Evolutionary conservation across 306 rosid species (phyloP).

Genomic region (Castanea sativa): DNA sequence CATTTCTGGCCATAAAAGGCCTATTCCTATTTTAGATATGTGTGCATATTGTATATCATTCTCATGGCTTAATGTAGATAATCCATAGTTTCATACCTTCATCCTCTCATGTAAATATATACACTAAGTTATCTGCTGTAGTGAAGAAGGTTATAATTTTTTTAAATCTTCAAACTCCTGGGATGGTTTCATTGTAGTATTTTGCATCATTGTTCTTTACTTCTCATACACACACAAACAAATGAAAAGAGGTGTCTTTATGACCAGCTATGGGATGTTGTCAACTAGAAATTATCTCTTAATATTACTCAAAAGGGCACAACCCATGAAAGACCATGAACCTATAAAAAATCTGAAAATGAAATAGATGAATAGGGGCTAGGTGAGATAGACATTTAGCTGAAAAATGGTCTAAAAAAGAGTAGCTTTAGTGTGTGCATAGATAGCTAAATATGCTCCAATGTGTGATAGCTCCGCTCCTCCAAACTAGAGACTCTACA

Average conservation of each 20-base stretch:
- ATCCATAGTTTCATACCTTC: neutral
- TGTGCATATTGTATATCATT: neutral
- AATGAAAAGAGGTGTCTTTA: neutral
- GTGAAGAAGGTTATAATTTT: neutral
- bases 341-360: neutral
- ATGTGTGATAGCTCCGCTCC: neutral
- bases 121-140: neutral
- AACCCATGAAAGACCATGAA: neutral
- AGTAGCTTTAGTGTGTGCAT: neutral
- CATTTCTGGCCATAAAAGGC: neutral
- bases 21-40: neutral
- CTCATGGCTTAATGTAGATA: neutral
- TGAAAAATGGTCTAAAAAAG: neutral
- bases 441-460: neutral
- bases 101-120: neutral
- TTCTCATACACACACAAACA: neutral
- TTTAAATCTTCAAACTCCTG: neutral
- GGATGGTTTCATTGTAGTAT: neutral
- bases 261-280: neutral
- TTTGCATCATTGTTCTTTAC: neutral
- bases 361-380: neutral
- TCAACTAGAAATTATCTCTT: neutral
- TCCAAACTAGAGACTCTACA: neutral
- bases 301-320: neutral
- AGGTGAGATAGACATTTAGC: neutral